Evolutionary conservation across 805 yeast species (phyloP).

Genomic region (Candida sanyiensis): DNA sequence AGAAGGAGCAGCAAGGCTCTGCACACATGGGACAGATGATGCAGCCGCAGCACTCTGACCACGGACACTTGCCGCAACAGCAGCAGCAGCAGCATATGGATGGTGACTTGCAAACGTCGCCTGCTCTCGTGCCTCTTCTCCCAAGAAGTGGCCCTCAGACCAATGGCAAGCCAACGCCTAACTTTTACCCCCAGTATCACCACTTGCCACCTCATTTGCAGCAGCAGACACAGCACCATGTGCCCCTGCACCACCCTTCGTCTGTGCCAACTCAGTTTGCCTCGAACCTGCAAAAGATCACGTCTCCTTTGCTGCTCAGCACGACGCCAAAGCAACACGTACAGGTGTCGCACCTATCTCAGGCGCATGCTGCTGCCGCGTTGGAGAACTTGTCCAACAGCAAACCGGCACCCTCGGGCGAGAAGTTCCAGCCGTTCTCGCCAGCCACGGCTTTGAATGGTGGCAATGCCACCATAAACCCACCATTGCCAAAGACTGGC

Average conservation of each 20-base stretch:
- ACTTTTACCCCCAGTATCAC: constrained; percentile 18
- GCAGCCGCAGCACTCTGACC: neutral
- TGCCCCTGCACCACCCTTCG: constrained; percentile 45
- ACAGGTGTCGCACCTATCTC: constrained; percentile 31
- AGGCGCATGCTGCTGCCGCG: constrained; percentile 28
- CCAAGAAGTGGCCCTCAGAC: constrained; percentile 26
- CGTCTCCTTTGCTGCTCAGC: constrained; percentile 58
- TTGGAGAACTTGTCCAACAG: constrained; percentile 21
- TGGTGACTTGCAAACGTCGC: constrained; percentile 25
- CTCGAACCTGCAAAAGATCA: constrained; percentile 54
- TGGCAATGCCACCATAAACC: constrained; percentile 1
- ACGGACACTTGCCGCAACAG: neutral
- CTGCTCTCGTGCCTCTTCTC: constrained; percentile 36
- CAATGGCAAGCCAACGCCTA: constrained; percentile 14
- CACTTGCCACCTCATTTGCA: constrained; percentile 29
- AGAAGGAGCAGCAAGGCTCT: constrained; percentile 2
- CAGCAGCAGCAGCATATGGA: constrained; percentile 2
- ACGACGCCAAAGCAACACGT: constrained; percentile 31
- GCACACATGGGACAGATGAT: too few species aligned
- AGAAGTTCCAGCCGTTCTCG: constrained; percentile 19
- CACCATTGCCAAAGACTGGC: neutral
- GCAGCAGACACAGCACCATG: constrained; percentile 23
- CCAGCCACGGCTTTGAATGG: constrained; percentile 23
- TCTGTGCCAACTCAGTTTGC: constrained; percentile 70
- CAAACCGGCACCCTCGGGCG: constrained; percentile 7